phyloP scores from a whole-genome alignment of 2,329 filamentous ascomycete genomes.

The Sphaerostilbella broomeana region DNA sequence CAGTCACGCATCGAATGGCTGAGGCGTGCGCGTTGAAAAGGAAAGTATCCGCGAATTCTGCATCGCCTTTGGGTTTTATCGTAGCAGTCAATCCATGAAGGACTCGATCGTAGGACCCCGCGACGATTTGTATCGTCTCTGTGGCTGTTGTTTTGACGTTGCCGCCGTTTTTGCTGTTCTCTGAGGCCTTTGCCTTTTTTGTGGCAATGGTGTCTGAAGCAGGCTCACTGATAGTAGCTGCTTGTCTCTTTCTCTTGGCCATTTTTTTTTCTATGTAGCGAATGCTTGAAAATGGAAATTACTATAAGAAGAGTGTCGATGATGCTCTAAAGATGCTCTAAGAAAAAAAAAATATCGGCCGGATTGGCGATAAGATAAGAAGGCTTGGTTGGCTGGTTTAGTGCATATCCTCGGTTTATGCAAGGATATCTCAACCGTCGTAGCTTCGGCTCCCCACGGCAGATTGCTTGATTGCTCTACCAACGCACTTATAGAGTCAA shows the following conservation, averaged over 20 bases:
- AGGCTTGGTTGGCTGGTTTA: slow-evolving; percentile 13
- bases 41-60: slow-evolving; percentile 83
- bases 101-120: slow-evolving; percentile 89
- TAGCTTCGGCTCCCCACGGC: too few species aligned
- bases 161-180: slow-evolving; percentile 8
- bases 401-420: slow-evolving; percentile 22
- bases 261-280: slow-evolving; percentile 23
- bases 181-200: slow-evolving; percentile 28
- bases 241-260: slow-evolving; percentile 45
- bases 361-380: slow-evolving; percentile 29
- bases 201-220: slow-evolving; percentile 18
- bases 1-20: slow-evolving; percentile 79
- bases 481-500: too few species aligned
- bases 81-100: slow-evolving; percentile 85
- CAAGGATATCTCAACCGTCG: too few species aligned
- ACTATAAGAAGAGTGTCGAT: too few species aligned
- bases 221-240: slow-evolving; percentile 22
- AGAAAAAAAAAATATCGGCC: slow-evolving; percentile 14
- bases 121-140: slow-evolving; percentile 77
- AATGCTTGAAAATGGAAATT: too few species aligned
- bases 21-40: slow-evolving; percentile 91
- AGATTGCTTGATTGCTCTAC: too few species aligned
- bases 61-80: slow-evolving; percentile 38
- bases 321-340: background rate
- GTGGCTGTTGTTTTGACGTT: slow-evolving; percentile 11